Evolutionary conservation across 768 basidiomycete genomes (phyloP), one percentile per base, ranked within the genome.

Genomic region (Epithele typhae): DNA sequence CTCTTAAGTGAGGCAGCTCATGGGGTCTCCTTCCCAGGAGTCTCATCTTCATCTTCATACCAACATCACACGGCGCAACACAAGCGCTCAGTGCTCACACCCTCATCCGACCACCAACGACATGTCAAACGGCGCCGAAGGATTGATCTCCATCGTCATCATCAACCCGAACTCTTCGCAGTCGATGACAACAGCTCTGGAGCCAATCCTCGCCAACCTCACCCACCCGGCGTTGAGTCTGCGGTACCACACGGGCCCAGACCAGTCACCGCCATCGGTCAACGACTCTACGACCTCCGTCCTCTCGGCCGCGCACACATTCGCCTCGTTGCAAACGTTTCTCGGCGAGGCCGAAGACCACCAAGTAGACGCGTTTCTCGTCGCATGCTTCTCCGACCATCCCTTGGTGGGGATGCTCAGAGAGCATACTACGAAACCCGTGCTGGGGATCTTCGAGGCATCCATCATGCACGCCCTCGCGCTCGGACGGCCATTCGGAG

Each of bases 381-480:
- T 57, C 17, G 54, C 59, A 14, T 69, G 67, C 50, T 68, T 63
- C 56, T 65, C 62, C 5, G 63, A 59, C 25, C 67, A 68, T 49
- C 62, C 65, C 8, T 55, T 69, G 34, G 63, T 64, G n/a, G 35
- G 46, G 12, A 45, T 59, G 24, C 52, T 61, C 17, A 52, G 58
- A 18, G 37, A 52, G 21, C 33, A 48, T 5, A 47, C 46, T 3
- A 11, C 32, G 15, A 47, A 27, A 18, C 63, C 62, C 2, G 64
- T 65, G 7, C 49, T 68, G 12, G 65, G 63, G 33, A 69, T 71
- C 42, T 64, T 70, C 53, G 65, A 71, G 45, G 64, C 67, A 9
- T 61, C 60, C 38, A 34, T 68, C 38, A 42, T 65, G 22, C 57
- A 64, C 24, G 59, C 63, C 10, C 40, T 63, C 32, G 48, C 50